Evolutionary conservation across 75 land plant species (phyloP).

Genomic region (Sequoia sempervirens): DNA sequence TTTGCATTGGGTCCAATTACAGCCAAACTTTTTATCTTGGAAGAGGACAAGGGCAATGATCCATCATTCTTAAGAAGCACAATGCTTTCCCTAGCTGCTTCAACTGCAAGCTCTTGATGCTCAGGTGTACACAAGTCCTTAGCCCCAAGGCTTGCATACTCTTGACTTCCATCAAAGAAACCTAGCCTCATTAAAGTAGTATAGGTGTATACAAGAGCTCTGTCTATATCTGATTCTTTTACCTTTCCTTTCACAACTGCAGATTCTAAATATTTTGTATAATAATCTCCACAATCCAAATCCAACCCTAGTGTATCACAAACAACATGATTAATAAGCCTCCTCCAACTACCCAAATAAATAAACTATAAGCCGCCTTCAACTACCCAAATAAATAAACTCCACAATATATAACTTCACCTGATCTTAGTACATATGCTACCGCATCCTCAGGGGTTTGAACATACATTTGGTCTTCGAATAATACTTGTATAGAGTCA

Average conservation of each 20-base stretch:
- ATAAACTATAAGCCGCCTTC: too few relatives aligned
- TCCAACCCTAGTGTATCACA: slow-evolving; percentile 35
- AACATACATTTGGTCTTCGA: slow-evolving; percentile 25
- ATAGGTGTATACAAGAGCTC: slow-evolving; percentile 16
- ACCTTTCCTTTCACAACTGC: slow-evolving; percentile 18
- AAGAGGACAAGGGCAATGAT: neutral
- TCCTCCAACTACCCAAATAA: too few relatives aligned
- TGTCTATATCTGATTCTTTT: slow-evolving; percentile 9
- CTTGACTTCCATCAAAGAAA: slow-evolving; percentile 34
- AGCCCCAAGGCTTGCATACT: slow-evolving; percentile 17
- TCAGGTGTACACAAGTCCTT: slow-evolving; percentile 1
- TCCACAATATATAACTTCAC: slow-evolving; percentile 1
- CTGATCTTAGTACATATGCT: slow-evolving; percentile 33
- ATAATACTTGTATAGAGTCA: slow-evolving; percentile 57
- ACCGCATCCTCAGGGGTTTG: slow-evolving; percentile 40
- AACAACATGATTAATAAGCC: neutral
- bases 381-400: neutral
- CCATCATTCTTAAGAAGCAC: too few relatives aligned
- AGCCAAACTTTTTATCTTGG: slow-evolving; percentile 40
- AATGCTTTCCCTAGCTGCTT: slow-evolving; percentile 42
- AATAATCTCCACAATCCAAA: slow-evolving; percentile 43
- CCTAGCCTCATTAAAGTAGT: slow-evolving; percentile 48
- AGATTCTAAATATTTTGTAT: neutral
- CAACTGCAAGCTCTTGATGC: slow-evolving; percentile 37
- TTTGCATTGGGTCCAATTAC: slow-evolving; percentile 93